Evolutionary conservation across 129 eudicot genomes (phyloP).

Genomic region (Lactuca saligna): DNA sequence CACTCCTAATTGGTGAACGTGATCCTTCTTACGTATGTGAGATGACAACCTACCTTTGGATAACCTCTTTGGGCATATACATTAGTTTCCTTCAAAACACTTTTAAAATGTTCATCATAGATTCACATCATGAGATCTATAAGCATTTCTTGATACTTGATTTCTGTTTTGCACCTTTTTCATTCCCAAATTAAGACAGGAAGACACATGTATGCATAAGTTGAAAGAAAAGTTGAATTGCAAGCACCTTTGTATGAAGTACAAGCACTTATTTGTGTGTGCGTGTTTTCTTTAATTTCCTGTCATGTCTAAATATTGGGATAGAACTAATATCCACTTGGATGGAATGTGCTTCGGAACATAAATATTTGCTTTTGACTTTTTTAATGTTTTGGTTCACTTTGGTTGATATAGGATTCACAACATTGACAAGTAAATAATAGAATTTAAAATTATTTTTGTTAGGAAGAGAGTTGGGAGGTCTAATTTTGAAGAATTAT

Average conservation of each 20-base stretch:
- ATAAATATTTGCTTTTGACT: too few species aligned
- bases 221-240: conserved; percentile 33
- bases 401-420: too few species aligned
- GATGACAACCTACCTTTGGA: too few species aligned
- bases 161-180: conserved; percentile 12
- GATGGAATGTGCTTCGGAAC: conserved; percentile 37
- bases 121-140: not conserved
- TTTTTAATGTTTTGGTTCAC: too few species aligned
- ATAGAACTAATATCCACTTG: conserved; percentile 16
- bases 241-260: conserved; percentile 39
- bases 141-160: not conserved
- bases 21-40: too few species aligned
- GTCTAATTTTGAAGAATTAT: too few species aligned
- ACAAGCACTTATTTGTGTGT: conserved; percentile 30
- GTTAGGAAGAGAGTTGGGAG: too few species aligned
- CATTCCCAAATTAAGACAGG: conserved; percentile 24
- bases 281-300: conserved; percentile 27
- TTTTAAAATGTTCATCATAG: not conserved
- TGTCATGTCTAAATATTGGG: conserved; percentile 12
- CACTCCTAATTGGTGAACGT: too few species aligned
- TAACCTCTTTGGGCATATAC: not conserved
- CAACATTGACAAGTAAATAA: too few species aligned
- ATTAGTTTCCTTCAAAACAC: not conserved
- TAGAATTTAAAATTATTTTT: too few species aligned
- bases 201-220: conserved; percentile 34